Evolutionary conservation across 2,329 filamentous ascomycete genomes (phyloP).

Genomic region (Leptoxyphium fumago): DNA sequence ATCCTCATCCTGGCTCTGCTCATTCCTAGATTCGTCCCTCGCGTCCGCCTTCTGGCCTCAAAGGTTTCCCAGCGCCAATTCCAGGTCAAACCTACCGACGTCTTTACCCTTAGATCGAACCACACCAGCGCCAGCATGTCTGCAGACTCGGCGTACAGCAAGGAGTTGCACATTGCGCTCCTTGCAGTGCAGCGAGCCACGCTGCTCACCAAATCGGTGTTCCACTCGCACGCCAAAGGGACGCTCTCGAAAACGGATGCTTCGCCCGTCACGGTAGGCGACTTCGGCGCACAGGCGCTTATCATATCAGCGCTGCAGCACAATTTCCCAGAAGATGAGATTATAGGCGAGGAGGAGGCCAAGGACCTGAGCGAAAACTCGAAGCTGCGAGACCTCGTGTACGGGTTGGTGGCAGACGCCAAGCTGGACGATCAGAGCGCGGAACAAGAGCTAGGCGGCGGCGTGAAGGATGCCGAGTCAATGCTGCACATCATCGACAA

Average conservation of each 20-base stretch:
- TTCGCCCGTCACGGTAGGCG: constrained; percentile 92
- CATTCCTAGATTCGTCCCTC: constrained; percentile 24
- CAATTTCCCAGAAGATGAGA: constrained; percentile 79
- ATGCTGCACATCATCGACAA: constrained; percentile 46
- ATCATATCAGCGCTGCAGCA: constrained; percentile 82
- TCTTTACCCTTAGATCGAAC: constrained; percentile 4
- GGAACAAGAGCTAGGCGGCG: constrained; percentile 50
- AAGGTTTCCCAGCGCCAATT: constrained; percentile 10
- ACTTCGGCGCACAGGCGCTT: constrained; percentile 93
- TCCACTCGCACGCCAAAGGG: constrained; percentile 82
- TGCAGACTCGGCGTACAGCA: constrained; percentile 42
- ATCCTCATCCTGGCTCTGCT: constrained; percentile 28
- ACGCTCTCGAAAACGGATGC: constrained; percentile 90
- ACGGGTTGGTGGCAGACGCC: constrained; percentile 63
- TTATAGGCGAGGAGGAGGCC: constrained; percentile 92
- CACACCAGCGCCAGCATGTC: constrained; percentile 20
- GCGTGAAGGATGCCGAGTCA: constrained; percentile 49
- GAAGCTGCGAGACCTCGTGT: constrained; percentile 59
- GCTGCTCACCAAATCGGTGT: constrained; percentile 62
- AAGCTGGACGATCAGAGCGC: constrained; percentile 52
- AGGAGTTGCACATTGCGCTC: constrained; percentile 70
- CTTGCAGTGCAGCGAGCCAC: constrained; percentile 76
- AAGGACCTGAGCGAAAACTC: constrained; percentile 59
- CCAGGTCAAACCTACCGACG: not conserved
- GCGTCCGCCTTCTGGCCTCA: constrained; percentile 24